Percentiles rank a stretch among this genome's conserved stretches.
phyloP scores from a whole-genome alignment of 2,329 filamentous ascomycete genomes.

The Colletotrichum cereale region DNA sequence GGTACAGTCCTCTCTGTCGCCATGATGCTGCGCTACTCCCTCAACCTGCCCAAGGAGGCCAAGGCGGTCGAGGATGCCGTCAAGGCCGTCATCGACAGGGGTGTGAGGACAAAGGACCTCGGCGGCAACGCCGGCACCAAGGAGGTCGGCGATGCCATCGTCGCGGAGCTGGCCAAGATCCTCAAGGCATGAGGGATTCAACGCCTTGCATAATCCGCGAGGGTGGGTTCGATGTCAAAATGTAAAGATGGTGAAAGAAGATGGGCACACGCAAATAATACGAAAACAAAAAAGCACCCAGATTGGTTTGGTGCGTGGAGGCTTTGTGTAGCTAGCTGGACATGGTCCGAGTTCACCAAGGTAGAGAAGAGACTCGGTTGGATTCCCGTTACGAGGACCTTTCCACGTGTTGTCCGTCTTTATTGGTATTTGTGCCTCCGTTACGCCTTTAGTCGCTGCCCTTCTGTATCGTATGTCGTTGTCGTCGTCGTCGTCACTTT shows the following conservation, averaged over 20 bases:
- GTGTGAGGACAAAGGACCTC: conserved; percentile 85
- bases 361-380: not conserved
- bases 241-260: not conserved
- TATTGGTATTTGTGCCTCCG: not conserved
- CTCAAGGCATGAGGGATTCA: conserved; percentile 58
- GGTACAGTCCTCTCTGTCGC: conserved; percentile 92
- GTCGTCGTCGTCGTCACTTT: too few relatives aligned
- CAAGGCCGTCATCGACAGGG: conserved; percentile 81
- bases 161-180: conserved; percentile 77
- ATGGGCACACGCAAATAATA: not conserved
- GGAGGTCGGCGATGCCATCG: conserved; percentile 76
- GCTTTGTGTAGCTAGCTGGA: not conserved
- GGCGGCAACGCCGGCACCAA: conserved; percentile 80
- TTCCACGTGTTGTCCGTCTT: not conserved
- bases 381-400: not conserved
- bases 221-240: not conserved
- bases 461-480: too few relatives aligned
- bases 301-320: not conserved
- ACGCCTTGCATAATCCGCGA: not conserved
- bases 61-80: conserved; percentile 86
- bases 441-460: not conserved
- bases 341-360: not conserved
- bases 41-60: conserved; percentile 82
- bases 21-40: conserved; percentile 96
- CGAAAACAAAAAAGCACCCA: not conserved